Percentiles rank a stretch among this genome's conserved stretches.
phyloP scores from a whole-genome alignment of 805 yeast species.

The Pichia eremophila region DNA sequence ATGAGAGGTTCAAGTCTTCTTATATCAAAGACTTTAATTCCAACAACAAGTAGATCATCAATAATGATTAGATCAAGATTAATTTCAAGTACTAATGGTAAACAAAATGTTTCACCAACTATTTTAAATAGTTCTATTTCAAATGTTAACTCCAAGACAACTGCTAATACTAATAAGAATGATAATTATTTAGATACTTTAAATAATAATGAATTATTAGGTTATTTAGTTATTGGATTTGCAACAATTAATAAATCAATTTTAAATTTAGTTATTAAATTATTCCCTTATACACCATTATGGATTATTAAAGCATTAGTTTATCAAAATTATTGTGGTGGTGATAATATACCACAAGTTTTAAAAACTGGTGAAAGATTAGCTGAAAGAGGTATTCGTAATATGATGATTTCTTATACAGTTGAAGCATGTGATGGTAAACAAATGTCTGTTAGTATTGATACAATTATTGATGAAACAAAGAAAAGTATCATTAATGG shows the following conservation, averaged over 20 bases:
- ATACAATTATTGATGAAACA: conserved; percentile 54
- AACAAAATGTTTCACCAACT: neutral
- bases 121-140: neutral
- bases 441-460: conserved; percentile 37
- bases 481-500: conserved; percentile 58
- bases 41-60: too few relatives aligned
- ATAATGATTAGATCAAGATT: neutral
- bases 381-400: conserved; percentile 67
- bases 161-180: neutral
- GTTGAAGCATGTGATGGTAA: conserved; percentile 88
- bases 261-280: conserved; percentile 48
- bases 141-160: neutral
- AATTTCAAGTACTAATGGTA: conserved; percentile 1
- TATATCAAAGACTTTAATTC: too few relatives aligned
- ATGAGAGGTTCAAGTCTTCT: neutral
- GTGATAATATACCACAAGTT: conserved; percentile 67
- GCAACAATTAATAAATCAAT: conserved; percentile 59
- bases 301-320: conserved; percentile 61
- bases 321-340: conserved; percentile 84
- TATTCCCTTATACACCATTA: conserved; percentile 71
- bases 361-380: conserved; percentile 59
- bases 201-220: conserved; percentile 45
- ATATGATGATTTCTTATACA: conserved; percentile 92
- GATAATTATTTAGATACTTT: conserved; percentile 41
- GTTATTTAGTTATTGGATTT: conserved; percentile 58